Base-by-base conservation (phyloP, 495 filamentous ascomycete species). In the Penicilliopsis zonata region DNA sequence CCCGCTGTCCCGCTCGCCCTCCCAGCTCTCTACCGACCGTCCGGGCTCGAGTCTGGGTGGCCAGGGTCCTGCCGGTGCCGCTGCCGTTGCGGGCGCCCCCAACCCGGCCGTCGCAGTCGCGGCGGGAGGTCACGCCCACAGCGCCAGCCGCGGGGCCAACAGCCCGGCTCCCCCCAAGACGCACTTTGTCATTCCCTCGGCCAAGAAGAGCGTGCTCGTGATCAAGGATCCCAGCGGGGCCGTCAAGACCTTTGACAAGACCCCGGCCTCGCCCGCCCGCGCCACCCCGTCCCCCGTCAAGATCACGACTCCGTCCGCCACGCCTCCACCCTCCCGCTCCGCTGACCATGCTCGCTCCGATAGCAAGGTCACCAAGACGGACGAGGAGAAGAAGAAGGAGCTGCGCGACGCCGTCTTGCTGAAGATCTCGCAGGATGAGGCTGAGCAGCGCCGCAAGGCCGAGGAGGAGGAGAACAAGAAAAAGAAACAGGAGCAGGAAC, bases 211-310 rank as follows among this genome's bases (percentile, higher is more conserved):
- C 42, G 65, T 75, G 2, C 77, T 93, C 30, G 62, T 74, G 23
- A 92, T 95, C 61, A 87, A 81, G 61, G 76, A 84, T 38, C 64
- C 80, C 1, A 86, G 82, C 34, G 80, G 82, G 49, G 70, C 49
- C 13, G 57, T 79, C 16, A 67, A 68, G 43, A 67, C 59, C 13
- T 76, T 79, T 38, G 61, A 67, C 42, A 76, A 72, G 56, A 60
- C 47, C 40, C 57, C 60, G 18, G 65, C 68, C 2, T 71, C 72
- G 13, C 72, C 73, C 15, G 65, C 70, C 25, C 65, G 65, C 28
- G 58, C 58, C 13, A 69, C 67, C 38, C 67, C 61, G 29, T 67
- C 70, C 20, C 74, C 74, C 1, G 67, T 75, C 18, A 75, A 80
- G 37, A 66, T 72, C 12, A 63, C 73, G 9, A 70, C 77, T n/a